Base-by-base conservation (phyloP, 441 rosid genomes). In the Flueggea neowawraea region DNA sequence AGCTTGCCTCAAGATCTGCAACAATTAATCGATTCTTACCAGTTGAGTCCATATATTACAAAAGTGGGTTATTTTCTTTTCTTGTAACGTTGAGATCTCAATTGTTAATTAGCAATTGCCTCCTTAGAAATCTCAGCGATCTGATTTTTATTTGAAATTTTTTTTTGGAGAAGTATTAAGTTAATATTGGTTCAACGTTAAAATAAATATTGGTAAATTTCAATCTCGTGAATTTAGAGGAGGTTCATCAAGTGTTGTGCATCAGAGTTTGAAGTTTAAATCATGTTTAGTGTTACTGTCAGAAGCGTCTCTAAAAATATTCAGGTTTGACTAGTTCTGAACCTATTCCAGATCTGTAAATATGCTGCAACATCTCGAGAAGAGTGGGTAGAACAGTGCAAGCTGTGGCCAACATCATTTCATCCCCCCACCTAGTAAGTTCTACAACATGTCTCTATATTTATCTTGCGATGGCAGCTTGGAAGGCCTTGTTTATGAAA, bases 401-500 rank as follows among this genome's bases (percentile, higher is more conserved):
- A 87, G 84, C 60, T 87, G 14, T 90, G 98, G 97, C 97, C 96
- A 63, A 88, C 95, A 57, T 94, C 96, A 52, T 94, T 68, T 73
- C 98, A 94, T 79, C 95, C 96, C 0, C 96, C 88, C 52, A 89
- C 90, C 60, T 90, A 82, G 99, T 90, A 76, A 63, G 96, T 67
- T 54, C 60, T 60, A 15, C 60, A 43, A 52, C 60, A 39, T 65
- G 31, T 47, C 17, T 53, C 31, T 17, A 15, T 8, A 60, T 58
- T 16, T 54, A 31, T 54, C 54, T 62, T 60, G 50, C 45, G 17
- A n/a, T 31, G 39, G 13, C 64, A 12, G 11, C 9, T 36, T 36
- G 41, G 41, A 36, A 36, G 9, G 9, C 9, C 41, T 36, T 36
- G 41, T 36, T 36, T 36, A 36, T 36, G 41, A 36, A 36, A 36